Conservation (phyloP, 768 basidiomycete genomes). For the Exidia glandulosa region DNA sequence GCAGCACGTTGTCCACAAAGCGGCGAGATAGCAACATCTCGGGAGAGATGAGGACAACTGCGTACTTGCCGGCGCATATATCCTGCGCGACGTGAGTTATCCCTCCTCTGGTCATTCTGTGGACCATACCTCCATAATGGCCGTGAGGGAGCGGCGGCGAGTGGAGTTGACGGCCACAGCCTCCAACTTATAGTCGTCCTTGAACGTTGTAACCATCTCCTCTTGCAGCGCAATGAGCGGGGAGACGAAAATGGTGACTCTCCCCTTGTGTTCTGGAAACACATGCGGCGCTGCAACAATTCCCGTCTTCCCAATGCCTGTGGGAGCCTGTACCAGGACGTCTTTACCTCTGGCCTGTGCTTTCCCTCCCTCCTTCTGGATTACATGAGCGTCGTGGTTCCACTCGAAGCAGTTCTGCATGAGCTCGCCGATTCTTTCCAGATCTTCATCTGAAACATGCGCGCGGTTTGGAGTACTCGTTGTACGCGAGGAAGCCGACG, state of each 20-base stretch:
- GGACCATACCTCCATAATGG: conserved; percentile 15
- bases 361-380: conserved; percentile 20
- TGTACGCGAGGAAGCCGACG: background rate
- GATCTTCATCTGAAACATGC: conserved; percentile 6
- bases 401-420: conserved; percentile 16
- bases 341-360: conserved; percentile 22
- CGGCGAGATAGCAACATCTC: conserved; percentile 29
- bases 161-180: conserved; percentile 24
- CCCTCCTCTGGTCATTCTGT: background rate
- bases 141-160: conserved; percentile 17
- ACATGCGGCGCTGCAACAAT: conserved; percentile 30
- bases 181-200: conserved; percentile 18
- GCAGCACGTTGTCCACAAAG: conserved; percentile 17
- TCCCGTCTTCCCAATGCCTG: conserved; percentile 27
- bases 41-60: conserved; percentile 25
- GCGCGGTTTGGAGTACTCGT: conserved; percentile 3
- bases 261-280: conserved; percentile 14
- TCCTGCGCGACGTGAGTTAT: conserved; percentile 6
- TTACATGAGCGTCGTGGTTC: conserved; percentile 11
- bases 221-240: conserved; percentile 30
- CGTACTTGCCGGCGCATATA: conserved; percentile 14
- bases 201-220: conserved; percentile 25
- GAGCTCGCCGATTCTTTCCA: conserved; percentile 4
- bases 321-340: conserved; percentile 26
- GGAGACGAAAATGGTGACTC: conserved; percentile 27